Conservation (phyloP, 2,329 filamentous ascomycete species). For the Aspergillus nomiae region DNA sequence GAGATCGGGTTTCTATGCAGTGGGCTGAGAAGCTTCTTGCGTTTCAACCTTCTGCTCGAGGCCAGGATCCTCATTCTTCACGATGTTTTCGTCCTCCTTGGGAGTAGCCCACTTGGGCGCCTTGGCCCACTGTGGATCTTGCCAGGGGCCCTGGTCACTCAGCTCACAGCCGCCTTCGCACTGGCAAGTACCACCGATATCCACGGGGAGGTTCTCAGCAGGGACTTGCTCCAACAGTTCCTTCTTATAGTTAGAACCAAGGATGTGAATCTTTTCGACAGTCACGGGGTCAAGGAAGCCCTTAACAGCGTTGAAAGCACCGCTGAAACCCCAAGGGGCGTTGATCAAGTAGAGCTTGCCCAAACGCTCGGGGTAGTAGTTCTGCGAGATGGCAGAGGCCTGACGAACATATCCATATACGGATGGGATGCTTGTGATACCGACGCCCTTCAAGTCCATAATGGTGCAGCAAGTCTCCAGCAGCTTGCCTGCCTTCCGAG, state of each 20-base stretch:
- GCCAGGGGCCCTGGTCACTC: slow-evolving; percentile 90
- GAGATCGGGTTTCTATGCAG: slow-evolving; percentile 28
- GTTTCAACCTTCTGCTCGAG: slow-evolving; percentile 30
- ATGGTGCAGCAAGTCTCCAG: slow-evolving; percentile 98
- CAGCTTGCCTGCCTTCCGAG: slow-evolving; percentile 82
- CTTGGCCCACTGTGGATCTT: slow-evolving; percentile 48
- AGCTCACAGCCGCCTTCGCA: slow-evolving; percentile 81
- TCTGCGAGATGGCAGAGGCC: slow-evolving; percentile 88
- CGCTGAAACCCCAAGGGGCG: slow-evolving; percentile 91
- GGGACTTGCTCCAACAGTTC: slow-evolving; percentile 84
- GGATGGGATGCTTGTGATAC: slow-evolving; percentile 74
- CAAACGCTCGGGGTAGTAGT: slow-evolving; percentile 98
- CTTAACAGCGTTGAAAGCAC: slow-evolving; percentile 84
- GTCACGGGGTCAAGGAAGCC: slow-evolving; percentile 96
- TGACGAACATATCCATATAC: slow-evolving; percentile 87
- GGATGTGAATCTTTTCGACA: slow-evolving; percentile 90
- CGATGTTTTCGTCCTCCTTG: slow-evolving; percentile 29
- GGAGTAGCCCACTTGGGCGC: slow-evolving; percentile 45
- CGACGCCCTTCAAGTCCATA: slow-evolving; percentile 96
- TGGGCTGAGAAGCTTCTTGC: slow-evolving; percentile 28
- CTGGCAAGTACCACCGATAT: slow-evolving; percentile 80
- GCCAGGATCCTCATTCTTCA: slow-evolving; percentile 30
- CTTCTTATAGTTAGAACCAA: slow-evolving; percentile 78
- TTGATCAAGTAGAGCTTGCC: slow-evolving; percentile 98
- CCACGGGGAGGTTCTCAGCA: slow-evolving; percentile 82